Percentiles rank a stretch among this genome's conserved stretches.
Conservation (phyloP, 108 stramenopile species). For the Hondaea fermentalgiana region DNA sequence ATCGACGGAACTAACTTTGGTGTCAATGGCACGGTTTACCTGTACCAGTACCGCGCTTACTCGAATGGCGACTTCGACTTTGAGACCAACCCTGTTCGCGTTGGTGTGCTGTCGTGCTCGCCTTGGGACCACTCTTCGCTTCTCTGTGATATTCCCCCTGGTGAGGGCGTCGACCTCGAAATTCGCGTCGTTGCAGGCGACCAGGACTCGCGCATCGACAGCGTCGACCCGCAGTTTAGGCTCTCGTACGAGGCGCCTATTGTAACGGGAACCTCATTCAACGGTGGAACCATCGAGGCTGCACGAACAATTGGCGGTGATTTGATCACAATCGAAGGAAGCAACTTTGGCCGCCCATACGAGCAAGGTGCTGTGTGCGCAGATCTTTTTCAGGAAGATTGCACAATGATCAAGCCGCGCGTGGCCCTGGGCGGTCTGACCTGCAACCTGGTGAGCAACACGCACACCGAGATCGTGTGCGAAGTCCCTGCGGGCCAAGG, state of each 20-base stretch:
- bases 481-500: constrained; percentile 20
- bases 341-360: constrained; percentile 18
- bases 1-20: constrained; percentile 22
- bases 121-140: not conserved
- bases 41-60: not conserved
- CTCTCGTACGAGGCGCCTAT: not conserved
- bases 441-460: not conserved
- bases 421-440: not conserved
- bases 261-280: not conserved
- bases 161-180: not conserved
- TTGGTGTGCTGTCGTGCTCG: not conserved
- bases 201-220: not conserved
- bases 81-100: not conserved
- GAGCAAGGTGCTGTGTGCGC: not conserved
- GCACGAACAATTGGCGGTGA: not conserved
- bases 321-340: constrained; percentile 6
- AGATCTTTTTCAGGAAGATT: not conserved
- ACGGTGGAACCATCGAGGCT: not conserved
- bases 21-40: not conserved
- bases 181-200: not conserved
- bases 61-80: not conserved
- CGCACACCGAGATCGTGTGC: not conserved
- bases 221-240: not conserved
- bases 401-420: not conserved
- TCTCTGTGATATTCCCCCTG: not conserved